Percentiles rank a stretch among this genome's conserved stretches.
phyloP scores from a whole-genome alignment of 2,329 filamentous ascomycete genomes.

The Conoideocrella luteorostrata region DNA sequence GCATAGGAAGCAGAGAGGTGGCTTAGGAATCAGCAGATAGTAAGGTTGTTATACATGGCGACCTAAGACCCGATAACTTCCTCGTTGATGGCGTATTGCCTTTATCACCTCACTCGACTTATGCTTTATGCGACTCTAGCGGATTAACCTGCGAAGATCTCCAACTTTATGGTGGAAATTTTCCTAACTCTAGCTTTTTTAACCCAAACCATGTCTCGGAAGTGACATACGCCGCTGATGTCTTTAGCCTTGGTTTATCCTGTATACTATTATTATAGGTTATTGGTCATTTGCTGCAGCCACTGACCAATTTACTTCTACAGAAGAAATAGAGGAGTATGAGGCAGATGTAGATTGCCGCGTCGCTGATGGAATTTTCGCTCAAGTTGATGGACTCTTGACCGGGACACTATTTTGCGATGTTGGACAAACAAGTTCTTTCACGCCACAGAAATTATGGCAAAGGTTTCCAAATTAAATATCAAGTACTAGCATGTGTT shows the following conservation, averaged over 20 bases:
- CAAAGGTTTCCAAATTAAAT: neutral
- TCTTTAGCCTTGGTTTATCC: slow-evolving; percentile 16
- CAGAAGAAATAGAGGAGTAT: slow-evolving; percentile 11
- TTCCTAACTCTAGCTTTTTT: slow-evolving; percentile 14
- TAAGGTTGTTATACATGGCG: slow-evolving; percentile 25
- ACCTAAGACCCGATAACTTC: slow-evolving; percentile 26
- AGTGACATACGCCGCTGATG: slow-evolving; percentile 7
- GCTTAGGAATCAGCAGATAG: too few species aligned
- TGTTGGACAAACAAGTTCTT: slow-evolving; percentile 8
- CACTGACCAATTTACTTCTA: slow-evolving; percentile 5
- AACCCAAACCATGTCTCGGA: slow-evolving; percentile 10
- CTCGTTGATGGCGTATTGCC: slow-evolving; percentile 20
- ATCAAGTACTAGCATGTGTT: slow-evolving; percentile 2
- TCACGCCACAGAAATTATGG: slow-evolving; percentile 1
- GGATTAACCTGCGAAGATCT: slow-evolving; percentile 24
- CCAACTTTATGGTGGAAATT: slow-evolving; percentile 10
- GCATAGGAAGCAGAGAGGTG: too few species aligned
- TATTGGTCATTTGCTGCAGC: slow-evolving; percentile 13
- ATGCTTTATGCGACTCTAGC: slow-evolving; percentile 26
- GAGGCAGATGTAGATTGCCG: slow-evolving; percentile 9
- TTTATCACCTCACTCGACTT: slow-evolving; percentile 16
- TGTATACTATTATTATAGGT: slow-evolving; percentile 14
- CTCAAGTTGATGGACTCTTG: slow-evolving; percentile 3
- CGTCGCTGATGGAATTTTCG: slow-evolving; percentile 11
- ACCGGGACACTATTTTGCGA: slow-evolving; percentile 7